These are phyloP conservation scores for Chionographis japonica DNA, from an alignment of 106 monocot genomes.

Conservation along the genomic window DNA sequence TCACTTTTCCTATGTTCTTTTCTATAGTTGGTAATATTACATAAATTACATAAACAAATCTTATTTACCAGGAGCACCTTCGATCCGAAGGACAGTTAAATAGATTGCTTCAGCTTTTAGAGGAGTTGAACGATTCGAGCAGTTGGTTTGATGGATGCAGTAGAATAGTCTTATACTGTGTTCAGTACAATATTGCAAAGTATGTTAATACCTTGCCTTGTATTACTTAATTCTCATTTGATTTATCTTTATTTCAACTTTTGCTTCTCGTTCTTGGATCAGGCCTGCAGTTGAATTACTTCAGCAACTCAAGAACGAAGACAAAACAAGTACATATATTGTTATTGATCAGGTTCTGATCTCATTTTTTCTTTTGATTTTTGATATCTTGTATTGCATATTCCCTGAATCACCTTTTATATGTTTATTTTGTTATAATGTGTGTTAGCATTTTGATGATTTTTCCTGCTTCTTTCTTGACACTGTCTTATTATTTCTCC, in stretches of 20 bases:
- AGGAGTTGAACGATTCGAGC: conserved; percentile 50
- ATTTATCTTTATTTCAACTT: background rate
- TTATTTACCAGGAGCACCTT: conserved; percentile 42
- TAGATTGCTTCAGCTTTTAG: conserved; percentile 65
- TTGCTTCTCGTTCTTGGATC: conserved; percentile 6
- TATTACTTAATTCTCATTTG: no score
- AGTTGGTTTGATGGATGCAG: conserved; percentile 83
- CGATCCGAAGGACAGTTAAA: conserved; percentile 54
- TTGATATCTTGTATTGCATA: background rate
- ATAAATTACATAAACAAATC: background rate
- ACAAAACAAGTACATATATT: conserved; percentile 42
- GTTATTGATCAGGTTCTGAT: conserved; percentile 76
- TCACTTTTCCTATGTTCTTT: background rate
- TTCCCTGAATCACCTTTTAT: background rate
- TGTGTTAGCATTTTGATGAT: no score
- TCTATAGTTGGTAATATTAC: background rate
- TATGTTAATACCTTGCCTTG: conserved; percentile 10
- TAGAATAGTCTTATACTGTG: conserved; percentile 72
- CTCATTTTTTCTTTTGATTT: background rate
- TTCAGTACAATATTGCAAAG: conserved; percentile 47
- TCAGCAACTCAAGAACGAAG: conserved; percentile 57
- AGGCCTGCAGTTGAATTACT: conserved; percentile 70
- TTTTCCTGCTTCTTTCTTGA: no score
- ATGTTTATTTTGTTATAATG: background rate
- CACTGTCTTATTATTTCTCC: no score